These are phyloP conservation scores for Leonotis leonurus DNA, from an alignment of 257 asterid species.

Conservation along the genomic window DNA sequence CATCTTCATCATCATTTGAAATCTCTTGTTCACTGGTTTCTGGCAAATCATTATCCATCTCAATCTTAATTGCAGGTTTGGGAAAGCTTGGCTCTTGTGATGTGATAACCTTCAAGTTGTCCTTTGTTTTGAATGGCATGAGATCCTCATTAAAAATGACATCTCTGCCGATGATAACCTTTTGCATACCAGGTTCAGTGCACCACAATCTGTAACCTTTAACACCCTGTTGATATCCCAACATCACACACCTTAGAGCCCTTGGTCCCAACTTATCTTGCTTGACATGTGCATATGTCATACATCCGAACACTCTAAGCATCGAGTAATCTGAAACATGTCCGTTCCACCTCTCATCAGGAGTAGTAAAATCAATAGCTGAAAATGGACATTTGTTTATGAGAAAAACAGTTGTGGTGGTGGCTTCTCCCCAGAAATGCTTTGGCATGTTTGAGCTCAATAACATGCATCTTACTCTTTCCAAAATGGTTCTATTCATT, in stretches of 20 bases:
- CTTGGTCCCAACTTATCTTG: background rate
- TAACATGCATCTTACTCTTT: background rate
- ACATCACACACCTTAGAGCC: too few relatives aligned
- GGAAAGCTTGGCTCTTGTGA: too few relatives aligned
- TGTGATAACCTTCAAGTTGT: too few relatives aligned
- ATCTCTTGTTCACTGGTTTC: too few relatives aligned
- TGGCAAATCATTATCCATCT: background rate
- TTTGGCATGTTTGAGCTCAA: background rate
- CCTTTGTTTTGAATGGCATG: too few relatives aligned
- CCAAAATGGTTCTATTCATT: background rate
- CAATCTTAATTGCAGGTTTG: rapidly evolving
- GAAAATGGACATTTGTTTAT: background rate
- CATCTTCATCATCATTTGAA: background rate
- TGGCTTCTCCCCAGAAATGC: background rate
- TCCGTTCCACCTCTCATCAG: background rate
- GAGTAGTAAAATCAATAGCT: background rate
- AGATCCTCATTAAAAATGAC: background rate
- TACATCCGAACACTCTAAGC: too few relatives aligned
- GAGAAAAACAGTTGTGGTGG: background rate
- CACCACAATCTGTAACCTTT: background rate
- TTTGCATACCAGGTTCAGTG: background rate
- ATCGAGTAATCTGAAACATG: too few relatives aligned
- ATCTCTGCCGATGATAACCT: background rate
- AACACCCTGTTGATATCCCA: too few relatives aligned
- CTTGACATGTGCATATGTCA: too few relatives aligned